A percentile compares a stretch with the other conserved stretches of the same genome.
These are phyloP conservation scores for Volvox carteri DNA, from an alignment of 163 green algal species.

Conservation along the genomic window DNA sequence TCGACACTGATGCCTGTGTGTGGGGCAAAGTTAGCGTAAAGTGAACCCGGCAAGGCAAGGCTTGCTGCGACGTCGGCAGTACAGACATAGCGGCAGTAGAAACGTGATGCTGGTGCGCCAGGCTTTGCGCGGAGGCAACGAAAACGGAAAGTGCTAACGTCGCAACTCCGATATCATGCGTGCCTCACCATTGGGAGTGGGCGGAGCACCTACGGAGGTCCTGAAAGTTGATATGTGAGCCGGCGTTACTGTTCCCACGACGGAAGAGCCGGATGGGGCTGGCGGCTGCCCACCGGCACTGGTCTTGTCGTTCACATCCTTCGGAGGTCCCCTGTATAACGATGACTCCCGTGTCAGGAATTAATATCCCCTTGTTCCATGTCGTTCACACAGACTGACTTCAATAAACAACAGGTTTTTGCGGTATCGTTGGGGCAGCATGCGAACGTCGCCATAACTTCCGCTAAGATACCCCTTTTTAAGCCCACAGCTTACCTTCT, in stretches of 20 bases:
- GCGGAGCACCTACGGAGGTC: background rate
- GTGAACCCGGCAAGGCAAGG: too few relatives aligned
- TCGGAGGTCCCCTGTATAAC: slow-evolving; percentile 5
- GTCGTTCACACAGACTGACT: too few relatives aligned
- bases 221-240: background rate
- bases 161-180: background rate
- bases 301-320: background rate
- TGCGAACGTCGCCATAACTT: background rate
- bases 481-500: background rate
- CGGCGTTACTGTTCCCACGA: background rate
- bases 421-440: background rate
- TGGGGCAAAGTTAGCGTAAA: too few relatives aligned
- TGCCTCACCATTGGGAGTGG: background rate
- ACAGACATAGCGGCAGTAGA: too few relatives aligned
- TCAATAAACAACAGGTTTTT: background rate
- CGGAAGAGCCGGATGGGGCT: background rate
- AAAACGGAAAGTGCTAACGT: background rate
- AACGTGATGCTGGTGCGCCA: background rate
- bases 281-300: background rate
- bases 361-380: too few relatives aligned
- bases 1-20: slow-evolving; percentile 4
- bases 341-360: too few relatives aligned
- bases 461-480: background rate
- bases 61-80: too few relatives aligned
- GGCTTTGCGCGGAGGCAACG: background rate